Evolutionary conservation across 1,139 yeast species (phyloP), one percentile per base, ranked within the genome.

Genomic region (Zygosaccharomyces sapae): DNA sequence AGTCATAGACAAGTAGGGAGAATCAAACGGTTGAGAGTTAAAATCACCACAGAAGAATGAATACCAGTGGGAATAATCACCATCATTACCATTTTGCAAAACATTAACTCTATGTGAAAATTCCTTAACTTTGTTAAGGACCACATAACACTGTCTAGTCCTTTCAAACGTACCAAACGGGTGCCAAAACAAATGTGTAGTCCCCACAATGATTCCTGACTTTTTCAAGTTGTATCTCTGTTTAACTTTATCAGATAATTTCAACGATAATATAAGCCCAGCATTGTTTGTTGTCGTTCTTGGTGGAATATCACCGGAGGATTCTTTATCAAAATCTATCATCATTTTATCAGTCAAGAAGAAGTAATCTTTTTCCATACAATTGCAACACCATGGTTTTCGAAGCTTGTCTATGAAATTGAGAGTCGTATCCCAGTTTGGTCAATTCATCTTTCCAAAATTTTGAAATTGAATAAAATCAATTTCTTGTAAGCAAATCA

Each of bases 101-200:
- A 61, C 54, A 37, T 65, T 58, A 47, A 82, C 72, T 19, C 79
- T 68, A 10, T 70, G 67, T 24, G 64, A 63, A 55, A 86, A 83
- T 52, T 79, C 82, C 44, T 72, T 66, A 51, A 80, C 74, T 55
- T 80, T 77, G 31, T 74, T 69, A 51, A 86, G 61, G 3, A 85
- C 71, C 34, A 86, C 64, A 53, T 81, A 86, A 7, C 86, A 77
- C 62, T 89, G 97, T 56, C 96, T 74, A 0, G 95, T 82, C 61
- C 97, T 74, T 61, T 88, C 96, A 62, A 74, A 87, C 0, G 96
- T 86, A 0, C 96, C 97, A 66, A 81, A 82, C 3, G 97, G 97
- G 65, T 88, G 96, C 97, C 97, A 89, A 59, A 84, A 89, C 52
- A 88, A 65, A 68, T 89, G 97, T 0, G 95, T 84, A 0, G 96